Base-by-base conservation (phyloP, 768 basidiomycete species). In the Suillus hirtellus region DNA sequence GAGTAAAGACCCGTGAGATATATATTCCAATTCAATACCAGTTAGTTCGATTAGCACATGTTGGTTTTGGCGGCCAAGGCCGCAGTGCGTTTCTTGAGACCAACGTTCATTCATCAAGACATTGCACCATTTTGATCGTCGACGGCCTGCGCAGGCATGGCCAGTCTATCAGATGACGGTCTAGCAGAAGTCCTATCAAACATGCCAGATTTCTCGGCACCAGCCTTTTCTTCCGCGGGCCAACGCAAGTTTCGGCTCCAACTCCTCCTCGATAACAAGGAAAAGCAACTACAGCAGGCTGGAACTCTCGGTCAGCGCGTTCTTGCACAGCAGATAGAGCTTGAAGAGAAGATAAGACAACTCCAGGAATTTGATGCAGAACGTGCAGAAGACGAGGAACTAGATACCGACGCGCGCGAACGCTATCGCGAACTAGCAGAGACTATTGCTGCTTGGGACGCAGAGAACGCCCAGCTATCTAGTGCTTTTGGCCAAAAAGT, bases 281-380 rank as follows among this genome's bases (percentile, higher is more conserved):
- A 95, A 76, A 87, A 88, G 72, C 95, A 98, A 75, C 89, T 98
- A 40, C 89, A 93, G 66, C 90, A 93, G 67, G 93, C 94, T 5
- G 95, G 93, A 43, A 90, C 89, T 61, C 87, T 99, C 72, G 96
- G 96, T 59, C 95, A 97, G 78, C 90, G 93, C 75, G 87, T 99
- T 70, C 88, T 98, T 65, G 85, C 87, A 21, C 96, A 99, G 80
- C 94, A 94, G 77, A 89, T 93, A 78, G 93, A 96, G 72, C 86
- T 98, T 65, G 93, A 97, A 76, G 89, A 90, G 72, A 86, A 93
- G 59, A 93, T 98, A 64, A 82, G 86, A 50, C 89, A 90, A 71
- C 81, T 96, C 60, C 89, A 93, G 69, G 89, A 90, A 42, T 72
- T 85, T 17, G 89, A 88, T 60, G 82, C 78, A 21, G 89, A 88